Percentiles rank a stretch among this genome's conserved stretches.
These are phyloP conservation scores for Camellia lanceoleosa DNA, from an alignment of 148 eudicot species.

Conservation along the genomic window DNA sequence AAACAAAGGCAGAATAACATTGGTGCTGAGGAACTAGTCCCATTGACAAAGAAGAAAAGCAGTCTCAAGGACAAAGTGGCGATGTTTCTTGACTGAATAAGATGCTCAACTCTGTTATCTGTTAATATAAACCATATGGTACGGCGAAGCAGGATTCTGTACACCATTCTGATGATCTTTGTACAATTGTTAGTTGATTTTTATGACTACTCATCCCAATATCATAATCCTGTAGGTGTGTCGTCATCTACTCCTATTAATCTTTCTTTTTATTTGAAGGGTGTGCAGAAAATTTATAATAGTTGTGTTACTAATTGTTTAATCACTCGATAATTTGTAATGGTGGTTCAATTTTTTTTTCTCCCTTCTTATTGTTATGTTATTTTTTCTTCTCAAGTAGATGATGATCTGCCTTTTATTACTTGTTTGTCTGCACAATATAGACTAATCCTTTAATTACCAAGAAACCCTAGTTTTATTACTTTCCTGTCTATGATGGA, in stretches of 20 bases:
- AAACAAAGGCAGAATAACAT: constrained; percentile 25
- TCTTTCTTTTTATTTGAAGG: neutral
- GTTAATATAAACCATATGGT: neutral
- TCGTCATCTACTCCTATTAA: neutral
- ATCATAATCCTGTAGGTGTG: constrained; percentile 8
- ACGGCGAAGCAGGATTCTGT: neutral
- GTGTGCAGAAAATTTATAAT: neutral
- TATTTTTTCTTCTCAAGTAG: neutral
- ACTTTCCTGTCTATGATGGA: no score
- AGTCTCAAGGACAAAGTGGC: constrained; percentile 60
- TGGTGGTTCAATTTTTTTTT: no score
- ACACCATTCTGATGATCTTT: neutral
- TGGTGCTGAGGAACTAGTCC: constrained; percentile 22
- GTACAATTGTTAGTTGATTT: neutral
- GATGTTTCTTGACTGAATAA: constrained; percentile 39
- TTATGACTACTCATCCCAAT: constrained; percentile 7
- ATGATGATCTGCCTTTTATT: neutral
- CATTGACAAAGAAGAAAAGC: constrained; percentile 49
- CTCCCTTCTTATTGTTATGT: neutral
- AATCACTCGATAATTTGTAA: neutral
- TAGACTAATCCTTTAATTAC: no score
- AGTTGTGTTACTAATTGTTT: neutral
- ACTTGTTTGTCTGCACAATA: neutral
- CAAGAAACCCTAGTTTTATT: no score
- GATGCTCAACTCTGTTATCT: neutral